These are phyloP conservation scores for Epichloe baconii DNA, from an alignment of 2,329 filamentous ascomycete species.

Conservation along the genomic window DNA sequence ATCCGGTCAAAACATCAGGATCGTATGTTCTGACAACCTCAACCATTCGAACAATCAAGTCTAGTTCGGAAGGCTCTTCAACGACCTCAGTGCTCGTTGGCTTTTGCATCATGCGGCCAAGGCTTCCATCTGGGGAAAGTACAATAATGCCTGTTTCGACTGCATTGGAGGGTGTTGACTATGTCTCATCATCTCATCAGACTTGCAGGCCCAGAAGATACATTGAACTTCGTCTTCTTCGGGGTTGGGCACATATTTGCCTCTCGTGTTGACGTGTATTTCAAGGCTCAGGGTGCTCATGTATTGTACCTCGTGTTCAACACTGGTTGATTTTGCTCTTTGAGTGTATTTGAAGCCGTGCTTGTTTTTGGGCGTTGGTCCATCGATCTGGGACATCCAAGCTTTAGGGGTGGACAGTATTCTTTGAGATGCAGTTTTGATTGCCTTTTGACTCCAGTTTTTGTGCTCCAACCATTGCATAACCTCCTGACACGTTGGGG, in stretches of 20 bases:
- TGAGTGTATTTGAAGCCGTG: conserved; percentile 81
- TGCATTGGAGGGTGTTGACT: conserved; percentile 30
- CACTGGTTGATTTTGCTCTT: conserved; percentile 57
- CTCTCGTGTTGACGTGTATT: conserved; percentile 79
- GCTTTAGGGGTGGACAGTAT: conserved; percentile 17
- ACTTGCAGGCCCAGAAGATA: conserved; percentile 82
- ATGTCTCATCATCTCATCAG: conserved; percentile 39
- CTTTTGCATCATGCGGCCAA: conserved; percentile 48
- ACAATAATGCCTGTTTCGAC: conserved; percentile 60
- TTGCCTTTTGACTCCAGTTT: conserved; percentile 9
- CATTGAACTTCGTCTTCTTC: conserved; percentile 80
- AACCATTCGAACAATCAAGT: conserved; percentile 73
- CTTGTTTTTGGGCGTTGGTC: conserved; percentile 68
- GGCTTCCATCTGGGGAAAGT: conserved; percentile 47
- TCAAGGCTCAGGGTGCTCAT: conserved; percentile 97
- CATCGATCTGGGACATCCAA: conserved; percentile 72
- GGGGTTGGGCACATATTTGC: conserved; percentile 70
- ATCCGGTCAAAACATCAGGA: conserved; percentile 87
- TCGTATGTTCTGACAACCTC: conserved; percentile 75
- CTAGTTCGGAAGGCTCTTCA: conserved; percentile 67
- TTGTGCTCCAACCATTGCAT: conserved; percentile 48
- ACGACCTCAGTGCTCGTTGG: conserved; percentile 52
- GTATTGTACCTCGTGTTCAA: conserved; percentile 76
- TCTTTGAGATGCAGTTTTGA: conserved; percentile 8
- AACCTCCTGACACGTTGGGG: conserved; percentile 61